phyloP scores from a whole-genome alignment of 202 grass and related monocot genomes.

The Digitaria exilis region DNA sequence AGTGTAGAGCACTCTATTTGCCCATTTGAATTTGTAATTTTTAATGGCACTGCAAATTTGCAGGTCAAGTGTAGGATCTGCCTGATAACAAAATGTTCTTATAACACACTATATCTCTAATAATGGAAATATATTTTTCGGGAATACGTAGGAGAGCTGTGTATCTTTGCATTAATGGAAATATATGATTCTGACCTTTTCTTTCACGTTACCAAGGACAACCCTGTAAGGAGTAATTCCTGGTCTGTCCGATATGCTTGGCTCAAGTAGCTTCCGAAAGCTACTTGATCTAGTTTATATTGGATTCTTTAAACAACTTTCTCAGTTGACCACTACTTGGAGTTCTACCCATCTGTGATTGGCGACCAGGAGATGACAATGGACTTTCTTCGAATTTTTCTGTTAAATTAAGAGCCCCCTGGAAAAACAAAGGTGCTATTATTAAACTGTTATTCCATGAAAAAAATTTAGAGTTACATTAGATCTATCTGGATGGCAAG shows the following conservation, averaged over 20 bases:
- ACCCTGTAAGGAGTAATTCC: constrained; percentile 91
- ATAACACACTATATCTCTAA: background rate
- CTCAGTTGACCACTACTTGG: constrained; percentile 62
- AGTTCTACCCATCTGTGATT: constrained; percentile 49
- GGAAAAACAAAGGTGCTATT: constrained; percentile 7
- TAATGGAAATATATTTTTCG: too few species aligned
- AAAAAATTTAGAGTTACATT: background rate
- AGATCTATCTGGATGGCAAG: background rate
- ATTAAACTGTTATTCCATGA: background rate
- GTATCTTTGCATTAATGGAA: too few species aligned
- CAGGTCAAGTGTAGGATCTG: background rate
- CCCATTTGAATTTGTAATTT: background rate
- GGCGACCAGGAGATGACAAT: constrained; percentile 48
- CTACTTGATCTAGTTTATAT: constrained; percentile 66
- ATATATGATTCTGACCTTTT: constrained; percentile 59
- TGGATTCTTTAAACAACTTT: constrained; percentile 81
- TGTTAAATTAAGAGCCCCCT: constrained; percentile 44
- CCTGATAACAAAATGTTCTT: background rate
- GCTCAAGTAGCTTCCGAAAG: constrained; percentile 90
- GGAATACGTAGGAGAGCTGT: too few species aligned
- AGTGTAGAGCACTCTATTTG: background rate
- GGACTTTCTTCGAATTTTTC: constrained; percentile 58
- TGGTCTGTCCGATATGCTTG: constrained; percentile 63
- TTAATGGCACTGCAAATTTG: background rate
- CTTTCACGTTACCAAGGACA: constrained; percentile 87